Conservation (phyloP, 1,284 basidiomycete species). For the Irpex lacteus region DNA sequence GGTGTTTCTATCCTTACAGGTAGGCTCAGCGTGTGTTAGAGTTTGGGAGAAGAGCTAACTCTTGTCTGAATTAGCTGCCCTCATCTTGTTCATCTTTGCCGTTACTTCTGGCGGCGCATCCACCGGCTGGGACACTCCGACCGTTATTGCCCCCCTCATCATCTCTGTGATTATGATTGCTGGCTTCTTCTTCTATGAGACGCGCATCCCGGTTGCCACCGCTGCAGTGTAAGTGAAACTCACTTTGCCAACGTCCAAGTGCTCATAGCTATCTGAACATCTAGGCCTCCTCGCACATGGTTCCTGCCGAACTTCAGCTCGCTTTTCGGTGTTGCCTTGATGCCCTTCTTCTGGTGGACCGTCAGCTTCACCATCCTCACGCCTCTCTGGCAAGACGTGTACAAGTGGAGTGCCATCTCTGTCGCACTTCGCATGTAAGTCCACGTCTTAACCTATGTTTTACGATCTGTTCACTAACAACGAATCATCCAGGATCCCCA, state of each 20-base stretch:
- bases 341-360: constrained; percentile 44
- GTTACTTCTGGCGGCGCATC: constrained; percentile 42
- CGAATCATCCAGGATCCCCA: constrained; percentile 34
- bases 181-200: constrained; percentile 43
- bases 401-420: constrained; percentile 36
- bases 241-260: background rate
- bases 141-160: constrained; percentile 40
- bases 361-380: constrained; percentile 36
- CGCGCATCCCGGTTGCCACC: constrained; percentile 30
- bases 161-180: constrained; percentile 37
- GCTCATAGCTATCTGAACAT: background rate
- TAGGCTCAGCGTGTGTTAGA: background rate
- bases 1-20: constrained; percentile 41
- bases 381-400: constrained; percentile 37
- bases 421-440: constrained; percentile 38
- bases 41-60: background rate
- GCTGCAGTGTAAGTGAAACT: constrained; percentile 37
- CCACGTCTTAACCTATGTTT: too few species aligned
- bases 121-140: constrained; percentile 39
- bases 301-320: constrained; percentile 41
- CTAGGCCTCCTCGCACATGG: constrained; percentile 39
- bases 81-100: constrained; percentile 45
- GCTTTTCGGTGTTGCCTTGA: constrained; percentile 35
- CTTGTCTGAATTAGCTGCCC: constrained; percentile 18
- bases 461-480: background rate